Base-by-base conservation (phyloP, 345 rosid genomes). In the Geranium brycei region DNA sequence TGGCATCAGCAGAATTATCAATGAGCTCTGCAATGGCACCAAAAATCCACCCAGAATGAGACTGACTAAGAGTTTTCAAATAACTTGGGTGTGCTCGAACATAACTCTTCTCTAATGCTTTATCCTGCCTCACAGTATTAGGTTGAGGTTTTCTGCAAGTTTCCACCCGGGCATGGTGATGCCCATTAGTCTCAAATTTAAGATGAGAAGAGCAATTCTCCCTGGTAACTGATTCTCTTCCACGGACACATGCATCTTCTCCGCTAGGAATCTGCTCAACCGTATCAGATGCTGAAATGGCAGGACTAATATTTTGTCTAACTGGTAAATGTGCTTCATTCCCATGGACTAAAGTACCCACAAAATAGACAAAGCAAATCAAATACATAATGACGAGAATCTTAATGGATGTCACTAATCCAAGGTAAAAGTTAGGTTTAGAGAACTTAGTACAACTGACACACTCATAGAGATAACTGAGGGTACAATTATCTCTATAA, bases 1-100 rank as follows among this genome's bases (percentile, higher is more conserved):
- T 67, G 23, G 80, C 76, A 64, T 76, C 77, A 58, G 74, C 60
- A 13, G 80, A 72, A 69, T 76, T 76, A 64, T 76, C 77, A 64
- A 76, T 64, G 59, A 76, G 80, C 65, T 76, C 77, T 35, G 80
- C 80, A 63, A 76, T 72, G 23, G 80, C 74, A 38, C 74, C 80
- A 73, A 77, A 69, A 61, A 73, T 69, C 80, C 77, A 77, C 51
- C 67, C 77, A 57, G 77, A 77, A 64, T 77, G 77, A 13, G 70
- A 72, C 59, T 77, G 77, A 31, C 80, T 71, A 53, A 77, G 74
- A 67, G 80, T 73, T 67, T 73, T 58, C 51, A 72, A 64, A 63
- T 73, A 73, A 62, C 74, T 73, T 62, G 77, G 80, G 38, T 77
- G 69, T 13, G 77, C 70, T 17, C 64, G 66, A 10, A 59, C 74